These are phyloP conservation scores for Salix exigua DNA, from an alignment of 345 rosid species.

Conservation along the genomic window DNA sequence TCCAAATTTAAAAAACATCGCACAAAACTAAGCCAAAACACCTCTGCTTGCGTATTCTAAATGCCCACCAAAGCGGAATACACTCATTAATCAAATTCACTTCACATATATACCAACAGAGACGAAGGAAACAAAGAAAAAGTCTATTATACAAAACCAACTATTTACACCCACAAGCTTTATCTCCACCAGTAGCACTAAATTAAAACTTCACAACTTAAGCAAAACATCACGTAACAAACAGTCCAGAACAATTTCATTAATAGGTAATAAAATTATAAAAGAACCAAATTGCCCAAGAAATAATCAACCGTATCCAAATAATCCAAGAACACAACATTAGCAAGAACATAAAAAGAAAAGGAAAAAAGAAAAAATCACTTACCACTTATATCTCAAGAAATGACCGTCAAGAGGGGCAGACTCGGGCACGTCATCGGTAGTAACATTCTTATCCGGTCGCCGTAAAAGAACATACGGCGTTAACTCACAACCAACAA, in stretches of 20 bases:
- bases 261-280: neutral
- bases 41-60: neutral
- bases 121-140: neutral
- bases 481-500: slow-evolving; percentile 94
- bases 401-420: slow-evolving; percentile 80
- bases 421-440: slow-evolving; percentile 81
- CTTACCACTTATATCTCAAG: slow-evolving; percentile 89
- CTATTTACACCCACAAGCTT: neutral
- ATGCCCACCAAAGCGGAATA: neutral
- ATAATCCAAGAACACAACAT: neutral
- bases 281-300: neutral
- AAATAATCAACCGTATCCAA: neutral
- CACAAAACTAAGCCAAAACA: neutral
- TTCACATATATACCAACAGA: neutral
- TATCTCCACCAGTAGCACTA: neutral
- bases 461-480: slow-evolving; percentile 84
- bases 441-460: slow-evolving; percentile 49
- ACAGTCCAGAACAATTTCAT: neutral
- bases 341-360: neutral
- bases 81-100: neutral
- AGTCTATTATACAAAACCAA: neutral
- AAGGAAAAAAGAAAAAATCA: slow-evolving; percentile 6
- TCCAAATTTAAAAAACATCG: neutral
- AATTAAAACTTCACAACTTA: neutral
- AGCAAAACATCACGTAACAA: neutral